Percentiles rank a stretch among this genome's conserved stretches.
These are phyloP conservation scores for Cunninghamia lanceolata DNA, from an alignment of 75 land plant genomes.

Conservation along the genomic window DNA sequence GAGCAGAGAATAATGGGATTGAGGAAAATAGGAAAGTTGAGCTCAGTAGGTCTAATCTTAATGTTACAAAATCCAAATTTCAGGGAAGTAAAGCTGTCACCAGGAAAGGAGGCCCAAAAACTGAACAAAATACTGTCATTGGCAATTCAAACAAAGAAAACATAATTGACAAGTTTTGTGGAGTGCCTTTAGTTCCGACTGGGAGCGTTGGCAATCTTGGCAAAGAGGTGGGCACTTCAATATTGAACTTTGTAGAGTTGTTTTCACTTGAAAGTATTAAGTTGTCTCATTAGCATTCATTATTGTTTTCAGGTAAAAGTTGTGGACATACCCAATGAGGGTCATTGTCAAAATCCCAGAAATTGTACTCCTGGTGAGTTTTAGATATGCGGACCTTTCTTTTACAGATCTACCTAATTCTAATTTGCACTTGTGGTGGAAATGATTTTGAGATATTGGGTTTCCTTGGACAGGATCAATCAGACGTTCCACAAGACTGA, in stretches of 20 bases:
- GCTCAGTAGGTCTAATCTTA: neutral
- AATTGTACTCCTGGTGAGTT: conserved; percentile 7
- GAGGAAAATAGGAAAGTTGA: neutral
- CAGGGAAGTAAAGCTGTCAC: neutral
- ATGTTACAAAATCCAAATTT: neutral
- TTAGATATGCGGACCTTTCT: neutral
- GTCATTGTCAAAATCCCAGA: neutral
- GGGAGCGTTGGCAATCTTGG: neutral
- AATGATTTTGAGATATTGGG: neutral
- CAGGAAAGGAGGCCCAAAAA: neutral
- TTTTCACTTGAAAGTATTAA: neutral
- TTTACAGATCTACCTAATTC: neutral
- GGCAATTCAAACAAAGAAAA: conserved; percentile 7
- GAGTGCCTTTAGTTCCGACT: neutral
- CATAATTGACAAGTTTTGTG: neutral
- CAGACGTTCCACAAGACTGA: conserved; percentile 7
- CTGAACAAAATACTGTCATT: neutral
- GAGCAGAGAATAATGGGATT: neutral
- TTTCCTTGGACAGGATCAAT: neutral
- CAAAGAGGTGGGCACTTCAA: neutral
- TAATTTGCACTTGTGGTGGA: neutral
- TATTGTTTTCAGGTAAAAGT: neutral
- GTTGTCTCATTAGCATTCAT: neutral
- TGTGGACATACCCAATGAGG: neutral
- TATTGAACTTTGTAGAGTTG: neutral